These are phyloP conservation scores for Fusarium armeniacum DNA, from an alignment of 2,329 filamentous ascomycete species.

Conservation along the genomic window DNA sequence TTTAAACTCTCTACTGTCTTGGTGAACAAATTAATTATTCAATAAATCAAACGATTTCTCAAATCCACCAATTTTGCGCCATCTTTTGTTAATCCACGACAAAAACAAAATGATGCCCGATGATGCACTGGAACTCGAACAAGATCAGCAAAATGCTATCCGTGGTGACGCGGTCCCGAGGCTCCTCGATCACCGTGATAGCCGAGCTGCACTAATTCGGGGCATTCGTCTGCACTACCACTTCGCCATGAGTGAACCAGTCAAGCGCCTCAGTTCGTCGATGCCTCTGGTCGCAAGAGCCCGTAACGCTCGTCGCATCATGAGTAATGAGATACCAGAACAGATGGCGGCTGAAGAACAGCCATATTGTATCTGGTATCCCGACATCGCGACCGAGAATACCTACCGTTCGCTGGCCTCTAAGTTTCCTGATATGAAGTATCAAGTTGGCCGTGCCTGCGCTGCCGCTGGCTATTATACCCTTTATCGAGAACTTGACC, in stretches of 20 bases:
- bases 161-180: constrained; percentile 1
- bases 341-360: not conserved
- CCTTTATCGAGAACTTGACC: constrained; percentile 13
- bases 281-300: constrained; percentile 4
- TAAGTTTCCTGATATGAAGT: constrained; percentile 10
- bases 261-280: not conserved
- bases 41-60: too few species aligned
- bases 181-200: not conserved
- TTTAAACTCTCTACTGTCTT: too few species aligned
- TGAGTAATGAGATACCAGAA: constrained; percentile 24
- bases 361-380: constrained; percentile 31
- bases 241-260: constrained; percentile 13
- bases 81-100: not conserved
- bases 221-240: constrained; percentile 9
- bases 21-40: too few species aligned
- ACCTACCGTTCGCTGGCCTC: constrained; percentile 12
- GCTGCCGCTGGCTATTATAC: constrained; percentile 15
- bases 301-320: constrained; percentile 25
- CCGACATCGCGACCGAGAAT: constrained; percentile 8
- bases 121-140: not conserved
- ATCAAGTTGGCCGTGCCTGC: constrained; percentile 24
- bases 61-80: too few species aligned
- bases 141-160: constrained; percentile 1
- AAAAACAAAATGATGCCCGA: not conserved
- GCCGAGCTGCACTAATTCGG: not conserved